Conservation (phyloP, 176 grass and related monocot species). For the Elymus sibiricus region DNA sequence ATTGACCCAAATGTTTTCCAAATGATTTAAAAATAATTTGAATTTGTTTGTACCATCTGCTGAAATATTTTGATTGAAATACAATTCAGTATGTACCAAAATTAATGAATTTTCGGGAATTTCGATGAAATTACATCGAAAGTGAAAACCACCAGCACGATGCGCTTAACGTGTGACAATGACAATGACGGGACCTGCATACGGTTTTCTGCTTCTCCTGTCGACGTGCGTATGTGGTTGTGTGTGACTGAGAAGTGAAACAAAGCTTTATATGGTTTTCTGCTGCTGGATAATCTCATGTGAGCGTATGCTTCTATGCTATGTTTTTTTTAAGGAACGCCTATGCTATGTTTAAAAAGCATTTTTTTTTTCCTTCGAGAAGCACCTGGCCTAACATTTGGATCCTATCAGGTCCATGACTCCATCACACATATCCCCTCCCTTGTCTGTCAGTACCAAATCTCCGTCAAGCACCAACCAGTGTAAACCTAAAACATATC, state of each 20-base stretch:
- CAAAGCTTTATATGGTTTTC: neutral
- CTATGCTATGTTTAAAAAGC: no score
- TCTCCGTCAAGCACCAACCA: neutral
- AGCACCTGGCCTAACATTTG: neutral
- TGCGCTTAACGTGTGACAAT: neutral
- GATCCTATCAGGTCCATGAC: neutral
- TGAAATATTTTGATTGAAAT: no score
- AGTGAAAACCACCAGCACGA: neutral
- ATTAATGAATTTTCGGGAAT: no score
- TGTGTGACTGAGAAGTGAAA: neutral
- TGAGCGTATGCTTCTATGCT: no score
- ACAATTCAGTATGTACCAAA: no score
- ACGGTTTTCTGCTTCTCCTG: neutral
- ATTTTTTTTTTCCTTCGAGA: neutral
- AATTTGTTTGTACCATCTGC: no score
- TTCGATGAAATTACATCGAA: no score
- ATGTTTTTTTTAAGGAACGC: no score
- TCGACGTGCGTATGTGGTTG: neutral
- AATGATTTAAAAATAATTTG: no score
- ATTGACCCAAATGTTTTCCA: no score
- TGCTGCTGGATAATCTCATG: neutral
- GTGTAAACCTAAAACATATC: constrained; percentile 8
- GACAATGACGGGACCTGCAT: neutral
- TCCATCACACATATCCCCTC: neutral
- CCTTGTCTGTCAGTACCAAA: neutral